Evolutionary conservation across 345 rosid genomes (phyloP).

Genomic region (Eucalyptus viminalis): DNA sequence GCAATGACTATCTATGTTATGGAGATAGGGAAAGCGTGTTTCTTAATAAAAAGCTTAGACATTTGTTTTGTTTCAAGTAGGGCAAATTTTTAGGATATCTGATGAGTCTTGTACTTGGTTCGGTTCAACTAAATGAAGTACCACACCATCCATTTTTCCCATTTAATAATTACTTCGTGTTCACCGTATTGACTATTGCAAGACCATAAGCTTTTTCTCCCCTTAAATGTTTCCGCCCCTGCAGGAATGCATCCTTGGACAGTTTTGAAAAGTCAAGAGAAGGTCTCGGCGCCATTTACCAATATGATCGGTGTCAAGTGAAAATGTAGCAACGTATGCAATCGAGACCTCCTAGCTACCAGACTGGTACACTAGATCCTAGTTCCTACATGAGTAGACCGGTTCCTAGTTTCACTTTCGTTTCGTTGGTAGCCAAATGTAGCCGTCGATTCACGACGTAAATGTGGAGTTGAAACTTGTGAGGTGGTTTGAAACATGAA

Average conservation of each 20-base stretch:
- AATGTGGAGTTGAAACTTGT: not conserved
- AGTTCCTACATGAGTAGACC: not conserved
- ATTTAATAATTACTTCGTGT: not conserved
- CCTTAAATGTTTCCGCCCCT: not conserved
- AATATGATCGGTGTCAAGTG: not conserved
- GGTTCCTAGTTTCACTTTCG: not conserved
- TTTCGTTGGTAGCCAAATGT: not conserved
- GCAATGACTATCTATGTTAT: not conserved
- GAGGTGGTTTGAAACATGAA: not conserved
- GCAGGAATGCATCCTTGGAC: fast-evolving
- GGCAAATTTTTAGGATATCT: not conserved
- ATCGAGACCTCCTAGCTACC: not conserved
- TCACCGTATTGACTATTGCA: not conserved
- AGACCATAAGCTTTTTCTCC: not conserved
- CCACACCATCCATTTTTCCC: not conserved
- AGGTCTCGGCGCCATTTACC: not conserved
- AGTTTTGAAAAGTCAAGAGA: not conserved
- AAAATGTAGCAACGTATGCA: not conserved
- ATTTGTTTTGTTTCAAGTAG: not conserved
- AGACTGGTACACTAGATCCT: not conserved
- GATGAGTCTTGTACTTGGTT: not conserved
- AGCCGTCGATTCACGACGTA: not conserved
- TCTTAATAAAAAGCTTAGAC: not conserved
- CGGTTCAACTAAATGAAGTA: not conserved
- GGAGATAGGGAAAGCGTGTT: not conserved